These are phyloP conservation scores for Anaeramoeba ignava DNA, from an alignment of 78 protist species.

Conservation along the genomic window DNA sequence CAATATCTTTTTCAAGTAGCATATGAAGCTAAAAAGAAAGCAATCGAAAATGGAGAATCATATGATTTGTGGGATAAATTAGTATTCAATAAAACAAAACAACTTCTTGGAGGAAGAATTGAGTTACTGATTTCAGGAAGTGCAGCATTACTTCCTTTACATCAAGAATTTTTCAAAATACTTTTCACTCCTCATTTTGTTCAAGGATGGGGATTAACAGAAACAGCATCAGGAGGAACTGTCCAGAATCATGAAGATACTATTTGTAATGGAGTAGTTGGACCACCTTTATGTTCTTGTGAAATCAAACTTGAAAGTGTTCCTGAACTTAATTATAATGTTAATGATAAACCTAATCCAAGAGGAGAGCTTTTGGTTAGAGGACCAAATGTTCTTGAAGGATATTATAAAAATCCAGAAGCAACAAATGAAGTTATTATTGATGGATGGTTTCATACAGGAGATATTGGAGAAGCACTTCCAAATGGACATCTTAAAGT, in stretches of 20 bases:
- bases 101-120: not conserved
- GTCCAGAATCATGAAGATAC: not conserved
- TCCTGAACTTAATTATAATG: not conserved
- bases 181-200: too few species aligned
- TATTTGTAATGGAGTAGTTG: not conserved
- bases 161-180: too few species aligned
- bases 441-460: not conserved
- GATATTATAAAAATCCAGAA: not conserved
- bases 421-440: not conserved
- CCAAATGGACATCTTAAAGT: not conserved
- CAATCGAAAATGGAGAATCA: not conserved
- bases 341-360: not conserved
- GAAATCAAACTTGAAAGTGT: not conserved
- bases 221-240: not conserved
- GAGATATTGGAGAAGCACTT: not conserved
- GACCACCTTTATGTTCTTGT: not conserved
- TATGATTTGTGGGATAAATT: not conserved
- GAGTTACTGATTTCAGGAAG: not conserved
- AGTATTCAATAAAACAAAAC: not conserved
- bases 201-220: not conserved
- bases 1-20: not conserved
- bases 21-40: not conserved
- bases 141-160: not conserved
- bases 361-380: not conserved
- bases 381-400: not conserved